These are phyloP conservation scores for Taiwanofungus camphoratus DNA, from an alignment of 1,284 basidiomycete genomes.

Conservation along the genomic window DNA sequence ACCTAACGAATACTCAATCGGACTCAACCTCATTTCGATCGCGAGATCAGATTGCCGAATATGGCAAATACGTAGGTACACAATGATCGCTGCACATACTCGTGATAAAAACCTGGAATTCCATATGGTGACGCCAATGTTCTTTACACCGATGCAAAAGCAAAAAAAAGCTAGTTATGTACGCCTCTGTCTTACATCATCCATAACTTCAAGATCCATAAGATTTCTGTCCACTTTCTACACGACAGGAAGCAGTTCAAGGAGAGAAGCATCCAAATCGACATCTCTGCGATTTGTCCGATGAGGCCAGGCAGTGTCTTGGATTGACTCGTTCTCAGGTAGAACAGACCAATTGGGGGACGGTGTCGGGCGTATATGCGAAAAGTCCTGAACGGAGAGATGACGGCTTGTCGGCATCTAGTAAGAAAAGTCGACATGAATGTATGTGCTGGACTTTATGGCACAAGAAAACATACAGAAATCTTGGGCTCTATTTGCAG, in stretches of 20 bases:
- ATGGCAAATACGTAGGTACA: no score
- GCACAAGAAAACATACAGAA: slow-evolving; percentile 6
- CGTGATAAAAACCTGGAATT: no score
- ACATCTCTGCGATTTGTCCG: neutral
- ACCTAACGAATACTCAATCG: no score
- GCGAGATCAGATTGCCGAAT: no score
- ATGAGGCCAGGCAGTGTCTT: slow-evolving; percentile 15
- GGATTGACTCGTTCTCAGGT: slow-evolving; percentile 7
- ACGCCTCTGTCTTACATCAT: no score
- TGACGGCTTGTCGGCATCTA: slow-evolving; percentile 25
- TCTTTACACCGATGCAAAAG: no score
- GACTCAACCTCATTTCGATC: no score
- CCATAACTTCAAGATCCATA: no score
- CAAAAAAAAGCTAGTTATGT: no score
- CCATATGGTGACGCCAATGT: no score
- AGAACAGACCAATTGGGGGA: slow-evolving; percentile 67
- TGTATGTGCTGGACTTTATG: slow-evolving; percentile 1
- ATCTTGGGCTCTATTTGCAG: slow-evolving; percentile 1
- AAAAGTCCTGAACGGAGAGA: slow-evolving; percentile 68
- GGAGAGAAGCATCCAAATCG: neutral
- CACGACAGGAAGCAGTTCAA: neutral
- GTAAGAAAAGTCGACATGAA: neutral
- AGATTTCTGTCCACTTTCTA: no score
- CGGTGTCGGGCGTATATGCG: slow-evolving; percentile 64
- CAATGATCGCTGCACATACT: no score